Evolutionary conservation across 768 basidiomycete genomes (phyloP).

Genomic region (Macrocybe gigantea): DNA sequence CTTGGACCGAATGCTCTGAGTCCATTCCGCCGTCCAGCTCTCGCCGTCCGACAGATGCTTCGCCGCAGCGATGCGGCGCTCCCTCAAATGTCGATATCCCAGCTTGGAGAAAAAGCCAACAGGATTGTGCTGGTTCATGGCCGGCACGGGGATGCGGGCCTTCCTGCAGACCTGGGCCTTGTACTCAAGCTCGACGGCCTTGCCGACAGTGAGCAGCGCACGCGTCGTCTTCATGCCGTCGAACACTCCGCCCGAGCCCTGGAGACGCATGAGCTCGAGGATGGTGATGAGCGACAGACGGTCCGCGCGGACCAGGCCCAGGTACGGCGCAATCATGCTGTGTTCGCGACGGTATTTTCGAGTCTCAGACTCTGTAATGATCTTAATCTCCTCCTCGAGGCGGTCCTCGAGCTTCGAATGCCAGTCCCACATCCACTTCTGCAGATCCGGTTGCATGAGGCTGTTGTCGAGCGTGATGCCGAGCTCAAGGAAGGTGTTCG

Average conservation of each 20-base stretch:
- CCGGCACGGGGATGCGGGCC: slow-evolving; percentile 49
- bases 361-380: slow-evolving; percentile 33
- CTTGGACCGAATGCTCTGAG: slow-evolving; percentile 66
- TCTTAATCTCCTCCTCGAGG: slow-evolving; percentile 44
- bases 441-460: slow-evolving; percentile 46
- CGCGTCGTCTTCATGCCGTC: slow-evolving; percentile 89
- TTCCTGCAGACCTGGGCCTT: slow-evolving; percentile 74
- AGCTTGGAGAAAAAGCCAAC: slow-evolving; percentile 48
- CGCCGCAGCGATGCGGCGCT: slow-evolving; percentile 60
- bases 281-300: slow-evolving; percentile 86
- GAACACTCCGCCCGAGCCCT: slow-evolving; percentile 68
- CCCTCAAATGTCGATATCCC: slow-evolving; percentile 57
- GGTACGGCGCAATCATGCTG: slow-evolving; percentile 54
- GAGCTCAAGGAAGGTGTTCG: slow-evolving; percentile 49
- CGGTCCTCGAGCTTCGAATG: slow-evolving; percentile 51
- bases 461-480: slow-evolving; percentile 38
- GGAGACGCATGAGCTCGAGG: slow-evolving; percentile 79
- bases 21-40: slow-evolving; percentile 80
- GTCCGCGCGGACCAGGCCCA: slow-evolving; percentile 67
- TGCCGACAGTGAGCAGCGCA: slow-evolving; percentile 74
- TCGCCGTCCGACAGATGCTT: slow-evolving; percentile 62
- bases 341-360: background rate
- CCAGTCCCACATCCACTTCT: slow-evolving; percentile 87
- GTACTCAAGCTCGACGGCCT: slow-evolving; percentile 86
- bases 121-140: slow-evolving; percentile 19